These are phyloP conservation scores for Auricularia sp. DNA, from an alignment of 768 basidiomycete species.

Conservation along the genomic window DNA sequence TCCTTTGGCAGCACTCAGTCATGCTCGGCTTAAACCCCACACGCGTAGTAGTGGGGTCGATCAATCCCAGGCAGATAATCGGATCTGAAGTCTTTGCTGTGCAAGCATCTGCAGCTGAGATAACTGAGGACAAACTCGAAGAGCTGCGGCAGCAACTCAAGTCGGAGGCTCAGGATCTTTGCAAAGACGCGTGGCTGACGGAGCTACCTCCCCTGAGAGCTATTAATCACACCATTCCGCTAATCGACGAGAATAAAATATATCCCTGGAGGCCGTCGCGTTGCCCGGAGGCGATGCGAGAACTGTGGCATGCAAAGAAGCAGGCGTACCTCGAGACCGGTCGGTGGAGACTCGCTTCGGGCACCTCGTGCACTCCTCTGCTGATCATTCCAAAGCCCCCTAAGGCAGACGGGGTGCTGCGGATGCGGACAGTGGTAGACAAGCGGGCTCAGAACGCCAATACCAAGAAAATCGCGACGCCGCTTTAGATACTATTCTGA, in stretches of 20 bases:
- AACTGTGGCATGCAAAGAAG: slow-evolving; percentile 21
- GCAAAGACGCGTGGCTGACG: slow-evolving; percentile 9
- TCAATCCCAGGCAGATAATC: neutral
- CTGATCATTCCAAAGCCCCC: slow-evolving; percentile 4
- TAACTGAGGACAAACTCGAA: neutral
- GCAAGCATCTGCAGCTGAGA: neutral
- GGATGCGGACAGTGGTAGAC: slow-evolving; percentile 4
- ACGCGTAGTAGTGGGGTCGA: neutral
- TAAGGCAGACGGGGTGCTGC: neutral
- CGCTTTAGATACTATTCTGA: too few species aligned
- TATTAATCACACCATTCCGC: slow-evolving; percentile 32
- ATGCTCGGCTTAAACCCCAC: slow-evolving; percentile 16
- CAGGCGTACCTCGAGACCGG: slow-evolving; percentile 7
- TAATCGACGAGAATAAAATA: slow-evolving; percentile 24
- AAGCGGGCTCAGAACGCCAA: too few species aligned
- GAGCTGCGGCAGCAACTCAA: neutral
- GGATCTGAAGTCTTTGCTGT: neutral
- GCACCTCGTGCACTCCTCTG: slow-evolving; percentile 3
- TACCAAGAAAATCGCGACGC: too few species aligned
- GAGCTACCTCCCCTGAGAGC: slow-evolving; percentile 26
- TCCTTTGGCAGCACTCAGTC: slow-evolving; percentile 22
- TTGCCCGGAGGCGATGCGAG: slow-evolving; percentile 24
- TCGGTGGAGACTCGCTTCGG: slow-evolving; percentile 3
- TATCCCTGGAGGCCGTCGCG: slow-evolving; percentile 23
- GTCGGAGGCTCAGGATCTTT: neutral